Percentiles rank a stretch among this genome's conserved stretches.
Evolutionary conservation across 805 yeast species (phyloP).

Genomic region (Zygosaccharomyces lentus): DNA sequence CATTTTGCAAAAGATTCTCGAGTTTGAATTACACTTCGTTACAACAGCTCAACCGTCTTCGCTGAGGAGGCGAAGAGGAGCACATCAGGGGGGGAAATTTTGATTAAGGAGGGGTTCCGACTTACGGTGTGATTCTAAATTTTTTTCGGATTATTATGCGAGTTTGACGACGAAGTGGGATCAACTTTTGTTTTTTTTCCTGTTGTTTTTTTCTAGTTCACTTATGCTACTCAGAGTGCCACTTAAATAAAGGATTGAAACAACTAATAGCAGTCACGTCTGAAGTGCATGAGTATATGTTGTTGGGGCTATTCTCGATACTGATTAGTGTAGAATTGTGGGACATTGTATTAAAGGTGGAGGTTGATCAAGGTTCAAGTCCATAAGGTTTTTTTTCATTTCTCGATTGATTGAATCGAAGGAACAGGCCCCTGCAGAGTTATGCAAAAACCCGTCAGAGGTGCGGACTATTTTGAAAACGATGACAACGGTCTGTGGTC

Average conservation of each 20-base stretch:
- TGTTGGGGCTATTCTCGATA: not conserved
- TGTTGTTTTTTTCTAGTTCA: not conserved
- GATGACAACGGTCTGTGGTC: conserved; percentile 37
- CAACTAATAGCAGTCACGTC: not conserved
- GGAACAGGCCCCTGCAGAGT: conserved; percentile 1
- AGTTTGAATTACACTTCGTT: not conserved
- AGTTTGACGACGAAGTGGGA: not conserved
- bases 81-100: not conserved
- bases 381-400: not conserved
- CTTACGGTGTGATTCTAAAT: not conserved
- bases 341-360: not conserved
- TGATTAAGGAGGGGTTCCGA: not conserved
- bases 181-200: not conserved
- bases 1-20: not conserved
- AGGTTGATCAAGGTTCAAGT: not conserved
- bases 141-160: not conserved
- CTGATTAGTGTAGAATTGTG: not conserved
- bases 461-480: conserved; percentile 32
- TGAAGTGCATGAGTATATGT: not conserved
- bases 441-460: conserved; percentile 31
- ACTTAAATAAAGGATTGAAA: not conserved
- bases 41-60: not conserved
- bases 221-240: not conserved
- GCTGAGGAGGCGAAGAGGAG: not conserved
- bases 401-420: not conserved